Evolutionary conservation across 2,329 filamentous ascomycete genomes (phyloP).

Genomic region (Plectosphaerella sp.): DNA sequence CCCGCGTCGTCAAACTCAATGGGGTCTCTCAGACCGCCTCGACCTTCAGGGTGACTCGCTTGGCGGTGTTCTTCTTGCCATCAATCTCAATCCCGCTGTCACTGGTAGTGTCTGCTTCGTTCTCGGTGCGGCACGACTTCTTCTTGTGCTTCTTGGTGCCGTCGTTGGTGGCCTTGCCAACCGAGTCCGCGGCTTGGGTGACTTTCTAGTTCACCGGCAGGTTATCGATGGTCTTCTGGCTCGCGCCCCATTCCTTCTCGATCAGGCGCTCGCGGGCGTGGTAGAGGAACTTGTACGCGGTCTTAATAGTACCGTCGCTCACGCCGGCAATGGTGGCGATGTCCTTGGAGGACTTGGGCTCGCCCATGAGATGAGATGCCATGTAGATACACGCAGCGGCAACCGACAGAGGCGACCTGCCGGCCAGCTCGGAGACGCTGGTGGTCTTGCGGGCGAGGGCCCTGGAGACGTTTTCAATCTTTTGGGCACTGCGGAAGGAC

Average conservation of each 20-base stretch:
- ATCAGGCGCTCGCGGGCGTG: constrained; percentile 69
- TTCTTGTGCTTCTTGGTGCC: background rate
- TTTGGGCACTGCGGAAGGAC: constrained; percentile 63
- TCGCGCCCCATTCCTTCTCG: constrained; percentile 68
- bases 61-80: too few relatives aligned
- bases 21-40: too few relatives aligned
- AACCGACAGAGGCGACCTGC: constrained; percentile 88
- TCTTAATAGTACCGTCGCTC: constrained; percentile 94
- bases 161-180: too few relatives aligned
- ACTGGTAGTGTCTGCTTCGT: too few relatives aligned
- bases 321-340: constrained; percentile 83
- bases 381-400: constrained; percentile 97
- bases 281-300: constrained; percentile 87
- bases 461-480: constrained; percentile 75
- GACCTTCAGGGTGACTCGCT: too few relatives aligned
- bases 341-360: constrained; percentile 75
- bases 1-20: too few relatives aligned
- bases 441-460: constrained; percentile 75
- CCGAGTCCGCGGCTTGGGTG: background rate
- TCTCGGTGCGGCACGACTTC: too few relatives aligned
- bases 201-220: constrained; percentile 45
- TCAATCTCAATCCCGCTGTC: too few relatives aligned
- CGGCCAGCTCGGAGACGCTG: constrained; percentile 75
- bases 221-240: constrained; percentile 65
- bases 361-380: constrained; percentile 80